phyloP scores from a whole-genome alignment of 148 eudicot species.

The Polygonum aviculare region DNA sequence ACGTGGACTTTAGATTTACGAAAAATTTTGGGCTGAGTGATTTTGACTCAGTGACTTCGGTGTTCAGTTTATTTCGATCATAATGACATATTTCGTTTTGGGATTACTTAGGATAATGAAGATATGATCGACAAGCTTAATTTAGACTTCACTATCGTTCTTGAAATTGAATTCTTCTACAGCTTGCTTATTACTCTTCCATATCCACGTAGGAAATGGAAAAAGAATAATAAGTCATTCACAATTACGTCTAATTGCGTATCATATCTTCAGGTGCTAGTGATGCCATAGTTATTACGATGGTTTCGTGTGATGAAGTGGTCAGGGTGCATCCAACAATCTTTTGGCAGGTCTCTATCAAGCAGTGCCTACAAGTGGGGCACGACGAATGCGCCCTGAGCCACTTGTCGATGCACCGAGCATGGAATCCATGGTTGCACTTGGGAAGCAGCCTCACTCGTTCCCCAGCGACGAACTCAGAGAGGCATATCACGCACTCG shows the following conservation, averaged over 20 bases:
- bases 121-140: too few relatives aligned
- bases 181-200: too few relatives aligned
- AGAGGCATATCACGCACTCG: constrained; percentile 24
- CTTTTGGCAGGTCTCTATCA: constrained; percentile 7
- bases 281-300: not conserved
- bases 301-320: not conserved
- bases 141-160: not conserved
- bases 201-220: not conserved
- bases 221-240: not conserved
- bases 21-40: too few relatives aligned
- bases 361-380: constrained; percentile 1
- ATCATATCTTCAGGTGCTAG: too few relatives aligned
- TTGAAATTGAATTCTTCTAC: not conserved
- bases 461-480: constrained; percentile 21
- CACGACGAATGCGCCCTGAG: not conserved
- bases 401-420: constrained; percentile 23
- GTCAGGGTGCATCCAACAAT: not conserved
- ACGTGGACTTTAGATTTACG: too few relatives aligned
- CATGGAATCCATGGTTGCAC: constrained; percentile 27
- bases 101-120: too few relatives aligned
- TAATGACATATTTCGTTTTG: too few relatives aligned
- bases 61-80: too few relatives aligned
- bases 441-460: constrained; percentile 21
- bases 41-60: too few relatives aligned
- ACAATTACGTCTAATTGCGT: too few relatives aligned